Percentiles rank a stretch among this genome's conserved stretches.
These are phyloP conservation scores for Malus orientalis DNA, from an alignment of 306 rosid genomes.

Conservation along the genomic window DNA sequence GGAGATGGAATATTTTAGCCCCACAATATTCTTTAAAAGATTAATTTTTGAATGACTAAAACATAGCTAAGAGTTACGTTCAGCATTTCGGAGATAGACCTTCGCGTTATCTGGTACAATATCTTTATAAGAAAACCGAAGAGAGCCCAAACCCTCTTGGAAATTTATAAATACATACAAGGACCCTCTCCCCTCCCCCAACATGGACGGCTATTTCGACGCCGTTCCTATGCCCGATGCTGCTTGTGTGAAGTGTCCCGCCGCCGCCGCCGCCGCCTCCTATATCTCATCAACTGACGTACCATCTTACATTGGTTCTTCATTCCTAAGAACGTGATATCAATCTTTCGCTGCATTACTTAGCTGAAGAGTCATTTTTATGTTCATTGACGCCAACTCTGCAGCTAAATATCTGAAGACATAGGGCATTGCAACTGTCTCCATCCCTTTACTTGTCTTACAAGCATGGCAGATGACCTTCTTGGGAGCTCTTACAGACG, in stretches of 20 bases:
- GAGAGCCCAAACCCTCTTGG: not conserved
- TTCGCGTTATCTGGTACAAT: too few species aligned
- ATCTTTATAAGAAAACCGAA: not conserved
- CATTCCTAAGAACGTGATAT: not conserved
- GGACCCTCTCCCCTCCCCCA: not conserved
- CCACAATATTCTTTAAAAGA: too few species aligned
- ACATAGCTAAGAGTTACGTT: too few species aligned
- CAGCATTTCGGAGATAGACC: too few species aligned
- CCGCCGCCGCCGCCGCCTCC: not conserved
- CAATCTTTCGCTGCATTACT: slow-evolving; percentile 29
- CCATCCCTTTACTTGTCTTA: slow-evolving; percentile 80
- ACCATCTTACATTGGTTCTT: not conserved
- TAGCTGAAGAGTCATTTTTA: slow-evolving; percentile 68
- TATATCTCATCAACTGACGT: not conserved
- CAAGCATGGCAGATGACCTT: slow-evolving; percentile 68
- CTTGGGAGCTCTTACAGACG: slow-evolving; percentile 50
- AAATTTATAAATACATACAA: not conserved
- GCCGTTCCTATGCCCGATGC: not conserved
- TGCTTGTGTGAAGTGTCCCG: not conserved
- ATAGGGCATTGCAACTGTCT: slow-evolving; percentile 87
- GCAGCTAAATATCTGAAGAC: slow-evolving; percentile 86
- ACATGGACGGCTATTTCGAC: not conserved
- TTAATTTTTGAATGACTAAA: too few species aligned
- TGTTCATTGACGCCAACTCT: slow-evolving; percentile 94
- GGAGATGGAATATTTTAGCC: too few species aligned